Percentiles rank a stretch among this genome's conserved stretches.
Conservation (phyloP, 305 asterid genomes). For the Solanum hybrid region DNA sequence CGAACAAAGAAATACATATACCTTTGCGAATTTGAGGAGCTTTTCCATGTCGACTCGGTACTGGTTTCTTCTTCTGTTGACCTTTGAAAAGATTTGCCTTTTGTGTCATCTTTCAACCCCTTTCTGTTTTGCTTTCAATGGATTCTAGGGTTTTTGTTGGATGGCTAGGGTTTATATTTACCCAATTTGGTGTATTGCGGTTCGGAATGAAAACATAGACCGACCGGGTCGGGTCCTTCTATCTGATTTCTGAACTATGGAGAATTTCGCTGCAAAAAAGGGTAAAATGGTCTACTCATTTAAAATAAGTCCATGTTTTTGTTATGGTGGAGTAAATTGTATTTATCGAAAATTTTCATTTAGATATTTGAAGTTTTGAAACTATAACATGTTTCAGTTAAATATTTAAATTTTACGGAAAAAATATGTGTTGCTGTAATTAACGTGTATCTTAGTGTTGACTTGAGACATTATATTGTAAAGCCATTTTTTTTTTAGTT, state of each 20-base stretch:
- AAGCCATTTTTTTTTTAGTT: not conserved
- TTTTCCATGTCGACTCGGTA: slow-evolving; percentile 91
- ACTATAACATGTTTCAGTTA: not conserved
- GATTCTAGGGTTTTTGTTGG: not conserved
- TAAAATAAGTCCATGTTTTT: not conserved
- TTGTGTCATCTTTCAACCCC: slow-evolving; percentile 51
- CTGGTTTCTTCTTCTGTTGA: slow-evolving; percentile 58
- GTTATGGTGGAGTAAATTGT: not conserved
- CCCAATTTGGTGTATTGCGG: not conserved
- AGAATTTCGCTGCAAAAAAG: not conserved
- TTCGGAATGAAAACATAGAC: not conserved
- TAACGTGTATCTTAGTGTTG: not conserved
- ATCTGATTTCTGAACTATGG: not conserved
- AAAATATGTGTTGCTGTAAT: not conserved
- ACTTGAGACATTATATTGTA: not conserved
- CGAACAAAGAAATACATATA: slow-evolving; percentile 7
- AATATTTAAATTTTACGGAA: too few relatives aligned
- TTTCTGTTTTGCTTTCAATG: not conserved
- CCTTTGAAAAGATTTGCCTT: slow-evolving; percentile 63
- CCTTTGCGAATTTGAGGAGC: slow-evolving; percentile 51
- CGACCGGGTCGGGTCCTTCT: not conserved
- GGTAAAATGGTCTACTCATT: not conserved
- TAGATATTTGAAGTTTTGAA: not conserved
- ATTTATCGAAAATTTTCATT: not conserved
- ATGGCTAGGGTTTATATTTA: not conserved